phyloP scores from a whole-genome alignment of 441 rosid genomes.

The Manihot esculenta region DNA sequence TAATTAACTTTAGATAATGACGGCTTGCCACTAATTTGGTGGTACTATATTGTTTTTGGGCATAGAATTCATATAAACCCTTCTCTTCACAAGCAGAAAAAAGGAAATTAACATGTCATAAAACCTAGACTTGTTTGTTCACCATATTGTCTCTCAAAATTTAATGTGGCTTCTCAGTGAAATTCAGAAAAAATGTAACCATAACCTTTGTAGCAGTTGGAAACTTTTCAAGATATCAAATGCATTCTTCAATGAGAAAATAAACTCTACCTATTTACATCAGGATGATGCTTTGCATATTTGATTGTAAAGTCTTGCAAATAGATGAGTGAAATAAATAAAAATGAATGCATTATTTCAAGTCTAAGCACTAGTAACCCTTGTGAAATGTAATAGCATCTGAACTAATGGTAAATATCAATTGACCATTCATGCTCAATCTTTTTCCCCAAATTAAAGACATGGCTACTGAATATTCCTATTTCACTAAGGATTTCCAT shows the following conservation, averaged over 20 bases:
- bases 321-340: constrained; percentile 13
- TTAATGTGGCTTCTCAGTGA: background rate
- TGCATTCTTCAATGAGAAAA: background rate
- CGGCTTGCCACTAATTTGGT: background rate
- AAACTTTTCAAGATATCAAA: too few species aligned
- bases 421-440: background rate
- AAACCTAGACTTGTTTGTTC: background rate
- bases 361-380: constrained; percentile 10
- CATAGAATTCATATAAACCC: background rate
- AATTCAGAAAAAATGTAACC: background rate
- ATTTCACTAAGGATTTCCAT: background rate
- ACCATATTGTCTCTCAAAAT: background rate
- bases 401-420: too few species aligned
- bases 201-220: too few species aligned
- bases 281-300: constrained; percentile 95
- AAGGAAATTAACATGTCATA: background rate
- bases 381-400: constrained; percentile 4
- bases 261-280: constrained; percentile 75
- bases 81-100: background rate
- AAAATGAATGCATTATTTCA: constrained; percentile 4
- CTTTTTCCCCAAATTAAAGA: background rate
- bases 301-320: constrained; percentile 74
- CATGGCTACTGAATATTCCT: background rate
- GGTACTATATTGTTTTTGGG: background rate
- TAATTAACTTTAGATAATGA: constrained; percentile 3